Evolutionary conservation across 129 eudicot genomes (phyloP).

Genomic region (Ambrosia artemisiifolia): DNA sequence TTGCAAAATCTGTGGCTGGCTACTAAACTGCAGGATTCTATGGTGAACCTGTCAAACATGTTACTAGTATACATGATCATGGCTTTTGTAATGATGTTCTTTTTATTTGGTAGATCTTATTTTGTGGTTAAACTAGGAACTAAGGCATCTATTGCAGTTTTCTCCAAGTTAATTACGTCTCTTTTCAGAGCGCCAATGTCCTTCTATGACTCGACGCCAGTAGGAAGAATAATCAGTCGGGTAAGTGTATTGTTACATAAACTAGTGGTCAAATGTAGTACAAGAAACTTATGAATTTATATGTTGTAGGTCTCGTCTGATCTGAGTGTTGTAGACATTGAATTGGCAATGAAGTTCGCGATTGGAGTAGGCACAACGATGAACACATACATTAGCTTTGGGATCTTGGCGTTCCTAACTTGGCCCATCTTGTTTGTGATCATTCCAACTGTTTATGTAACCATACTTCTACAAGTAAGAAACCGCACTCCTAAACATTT

Average conservation of each 20-base stretch:
- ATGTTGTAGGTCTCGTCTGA: constrained; percentile 61
- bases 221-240: constrained; percentile 86
- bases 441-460: constrained; percentile 44
- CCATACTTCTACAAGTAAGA: constrained; percentile 58
- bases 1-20: constrained; percentile 60
- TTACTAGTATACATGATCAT: constrained; percentile 41
- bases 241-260: constrained; percentile 38
- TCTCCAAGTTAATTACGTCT: constrained; percentile 46
- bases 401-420: constrained; percentile 46
- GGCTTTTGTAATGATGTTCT: constrained; percentile 41
- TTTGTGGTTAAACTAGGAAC: constrained; percentile 36
- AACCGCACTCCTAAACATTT: neutral
- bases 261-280: neutral
- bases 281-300: constrained; percentile 1
- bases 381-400: constrained; percentile 45
- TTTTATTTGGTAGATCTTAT: constrained; percentile 47
- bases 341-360: constrained; percentile 41
- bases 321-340: constrained; percentile 62
- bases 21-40: constrained; percentile 33
- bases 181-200: constrained; percentile 79
- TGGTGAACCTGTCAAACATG: constrained; percentile 21
- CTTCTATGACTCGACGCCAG: constrained; percentile 75
- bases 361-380: constrained; percentile 39
- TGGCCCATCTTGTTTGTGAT: constrained; percentile 58
- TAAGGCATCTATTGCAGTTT: constrained; percentile 44